Conservation (phyloP, 2,329 filamentous ascomycete species). For the Scytalidium lignicola region DNA sequence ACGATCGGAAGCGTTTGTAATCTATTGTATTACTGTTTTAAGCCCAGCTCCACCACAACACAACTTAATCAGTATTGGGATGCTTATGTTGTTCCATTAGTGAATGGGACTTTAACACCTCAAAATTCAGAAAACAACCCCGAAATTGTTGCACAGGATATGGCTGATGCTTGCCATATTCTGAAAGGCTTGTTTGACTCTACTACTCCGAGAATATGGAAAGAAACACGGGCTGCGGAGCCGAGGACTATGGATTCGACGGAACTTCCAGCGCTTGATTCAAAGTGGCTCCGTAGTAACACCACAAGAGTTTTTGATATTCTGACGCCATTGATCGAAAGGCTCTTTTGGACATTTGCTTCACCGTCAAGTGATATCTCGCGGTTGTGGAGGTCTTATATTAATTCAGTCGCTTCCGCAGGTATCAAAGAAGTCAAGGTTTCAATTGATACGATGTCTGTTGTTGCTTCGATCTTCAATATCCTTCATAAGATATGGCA, state of each 20-base stretch:
- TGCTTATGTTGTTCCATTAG: constrained; percentile 60
- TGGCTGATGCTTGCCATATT: constrained; percentile 60
- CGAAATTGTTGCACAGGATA: constrained; percentile 39
- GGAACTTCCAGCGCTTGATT: constrained; percentile 80
- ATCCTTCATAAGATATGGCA: constrained; percentile 68
- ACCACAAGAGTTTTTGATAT: constrained; percentile 59
- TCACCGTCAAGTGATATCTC: constrained; percentile 48
- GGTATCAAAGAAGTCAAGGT: constrained; percentile 85
- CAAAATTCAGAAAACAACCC: constrained; percentile 29
- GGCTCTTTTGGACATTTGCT: constrained; percentile 57
- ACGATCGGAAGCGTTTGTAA: constrained; percentile 70
- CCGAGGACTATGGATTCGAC: constrained; percentile 38
- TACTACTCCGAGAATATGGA: constrained; percentile 58
- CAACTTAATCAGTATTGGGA: constrained; percentile 78
- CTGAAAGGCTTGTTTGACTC: constrained; percentile 66
- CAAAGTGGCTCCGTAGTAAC: constrained; percentile 80
- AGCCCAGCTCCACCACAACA: constrained; percentile 59
- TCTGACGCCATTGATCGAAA: constrained; percentile 54
- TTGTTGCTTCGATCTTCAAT: constrained; percentile 67
- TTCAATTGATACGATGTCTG: constrained; percentile 74
- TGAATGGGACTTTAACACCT: constrained; percentile 49
- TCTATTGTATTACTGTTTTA: constrained; percentile 77
- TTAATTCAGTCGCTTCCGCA: constrained; percentile 59
- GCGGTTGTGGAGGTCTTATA: constrained; percentile 56
- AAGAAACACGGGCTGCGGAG: constrained; percentile 60